Conservation (phyloP, 192 early-diverging fungal species). For the Ramicandelaber brevisporus region DNA sequence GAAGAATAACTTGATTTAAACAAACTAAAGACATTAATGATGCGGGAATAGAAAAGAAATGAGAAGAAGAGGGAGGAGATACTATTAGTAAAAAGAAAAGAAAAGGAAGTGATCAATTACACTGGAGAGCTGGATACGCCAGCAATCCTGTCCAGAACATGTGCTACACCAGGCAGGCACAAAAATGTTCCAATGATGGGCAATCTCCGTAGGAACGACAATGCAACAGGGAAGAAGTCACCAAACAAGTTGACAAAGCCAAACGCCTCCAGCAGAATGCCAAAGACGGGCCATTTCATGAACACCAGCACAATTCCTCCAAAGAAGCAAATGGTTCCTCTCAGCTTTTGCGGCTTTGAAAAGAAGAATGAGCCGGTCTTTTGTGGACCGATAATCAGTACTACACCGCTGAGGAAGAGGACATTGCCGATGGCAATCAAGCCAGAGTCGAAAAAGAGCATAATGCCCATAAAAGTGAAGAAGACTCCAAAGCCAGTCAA, state of each 20-base stretch:
- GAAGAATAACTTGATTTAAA: no score
- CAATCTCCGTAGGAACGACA: slow-evolving; percentile 65
- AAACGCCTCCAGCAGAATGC: slow-evolving; percentile 70
- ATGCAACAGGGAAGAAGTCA: slow-evolving; percentile 88
- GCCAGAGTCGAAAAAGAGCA: slow-evolving; percentile 87
- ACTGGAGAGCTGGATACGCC: no score
- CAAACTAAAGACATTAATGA: no score
- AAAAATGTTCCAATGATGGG: slow-evolving; percentile 76
- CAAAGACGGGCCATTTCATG: slow-evolving; percentile 68
- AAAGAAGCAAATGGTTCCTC: slow-evolving; percentile 76
- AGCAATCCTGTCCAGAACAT: no score
- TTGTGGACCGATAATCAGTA: slow-evolving; percentile 64
- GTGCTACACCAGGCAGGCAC: slow-evolving; percentile 61
- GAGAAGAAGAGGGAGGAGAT: no score
- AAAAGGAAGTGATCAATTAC: no score
- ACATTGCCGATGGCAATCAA: slow-evolving; percentile 91
- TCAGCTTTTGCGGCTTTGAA: slow-evolving; percentile 55
- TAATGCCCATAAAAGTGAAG: slow-evolving; percentile 80
- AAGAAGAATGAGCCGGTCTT: slow-evolving; percentile 74
- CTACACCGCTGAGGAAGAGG: slow-evolving; percentile 70
- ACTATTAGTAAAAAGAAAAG: no score
- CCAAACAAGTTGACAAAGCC: slow-evolving; percentile 97
- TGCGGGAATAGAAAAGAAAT: no score
- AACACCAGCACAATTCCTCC: slow-evolving; percentile 72
- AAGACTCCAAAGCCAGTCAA: slow-evolving; percentile 77